Conservation (phyloP, 2,329 filamentous ascomycete genomes). For the Teratosphaeria zuluensis region DNA sequence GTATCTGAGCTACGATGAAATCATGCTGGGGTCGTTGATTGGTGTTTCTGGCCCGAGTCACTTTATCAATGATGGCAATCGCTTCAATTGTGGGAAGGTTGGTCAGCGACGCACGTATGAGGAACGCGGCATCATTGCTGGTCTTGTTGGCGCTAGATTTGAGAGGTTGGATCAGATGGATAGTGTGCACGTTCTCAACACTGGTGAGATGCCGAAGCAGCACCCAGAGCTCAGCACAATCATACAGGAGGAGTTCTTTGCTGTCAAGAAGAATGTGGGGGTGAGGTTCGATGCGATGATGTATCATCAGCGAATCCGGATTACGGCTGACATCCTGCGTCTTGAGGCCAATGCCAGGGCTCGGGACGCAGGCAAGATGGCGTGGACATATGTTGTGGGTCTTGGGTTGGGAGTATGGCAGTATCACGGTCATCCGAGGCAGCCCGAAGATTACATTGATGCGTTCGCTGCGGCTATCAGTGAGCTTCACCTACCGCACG, state of each 20-base stretch:
- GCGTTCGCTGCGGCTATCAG: slow-evolving; percentile 15
- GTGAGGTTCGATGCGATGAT: slow-evolving; percentile 10
- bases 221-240: slow-evolving; percentile 11
- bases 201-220: slow-evolving; percentile 6
- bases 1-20: slow-evolving; percentile 27
- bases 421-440: slow-evolving; percentile 4
- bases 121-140: slow-evolving; percentile 21
- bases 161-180: slow-evolving; percentile 24
- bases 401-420: slow-evolving; percentile 27
- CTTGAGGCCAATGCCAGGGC: slow-evolving; percentile 20
- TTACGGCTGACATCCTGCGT: slow-evolving; percentile 23
- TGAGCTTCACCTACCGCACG: slow-evolving; percentile 8
- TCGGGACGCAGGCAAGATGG: slow-evolving; percentile 8
- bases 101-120: slow-evolving; percentile 11
- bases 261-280: slow-evolving; percentile 1
- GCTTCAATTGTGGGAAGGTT: slow-evolving; percentile 13
- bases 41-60: slow-evolving; percentile 20
- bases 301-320: slow-evolving; percentile 21
- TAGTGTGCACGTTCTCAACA: slow-evolving; percentile 13
- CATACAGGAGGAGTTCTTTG: slow-evolving; percentile 14
- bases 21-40: slow-evolving; percentile 23
- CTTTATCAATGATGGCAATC: slow-evolving; percentile 23
- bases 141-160: slow-evolving; percentile 24
- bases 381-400: slow-evolving; percentile 23
- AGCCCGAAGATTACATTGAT: slow-evolving; percentile 17